Evolutionary conservation across 1,284 basidiomycete genomes (phyloP).

Genomic region (Ganoderma resinaceum): DNA sequence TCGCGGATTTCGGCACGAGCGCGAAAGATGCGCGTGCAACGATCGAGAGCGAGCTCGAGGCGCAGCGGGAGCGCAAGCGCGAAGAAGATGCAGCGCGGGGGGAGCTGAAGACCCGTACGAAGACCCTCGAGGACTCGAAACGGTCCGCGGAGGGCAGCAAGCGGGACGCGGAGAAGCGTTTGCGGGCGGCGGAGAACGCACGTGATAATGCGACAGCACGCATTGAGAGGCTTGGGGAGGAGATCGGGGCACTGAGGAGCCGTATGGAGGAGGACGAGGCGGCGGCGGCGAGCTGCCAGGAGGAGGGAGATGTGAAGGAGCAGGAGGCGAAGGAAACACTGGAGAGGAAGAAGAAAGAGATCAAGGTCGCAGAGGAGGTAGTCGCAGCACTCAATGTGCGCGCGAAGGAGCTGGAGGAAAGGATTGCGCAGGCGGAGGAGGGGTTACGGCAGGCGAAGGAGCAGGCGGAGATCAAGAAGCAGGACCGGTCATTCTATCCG

Average conservation of each 20-base stretch:
- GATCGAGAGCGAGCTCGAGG: slow-evolving; percentile 78
- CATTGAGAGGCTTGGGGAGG: slow-evolving; percentile 70
- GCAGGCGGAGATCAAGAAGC: slow-evolving; percentile 54
- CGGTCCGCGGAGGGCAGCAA: slow-evolving; percentile 81
- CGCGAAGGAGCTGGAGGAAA: slow-evolving; percentile 47
- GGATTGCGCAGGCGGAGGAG: slow-evolving; percentile 55
- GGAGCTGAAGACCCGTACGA: slow-evolving; percentile 84
- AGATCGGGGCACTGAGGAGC: slow-evolving; percentile 69
- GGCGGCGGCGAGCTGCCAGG: slow-evolving; percentile 54
- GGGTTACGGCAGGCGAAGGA: slow-evolving; percentile 57
- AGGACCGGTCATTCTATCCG: slow-evolving; percentile 48
- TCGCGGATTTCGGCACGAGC: slow-evolving; percentile 70
- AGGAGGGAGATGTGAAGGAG: slow-evolving; percentile 49
- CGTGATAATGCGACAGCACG: slow-evolving; percentile 71
- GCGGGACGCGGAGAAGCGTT: slow-evolving; percentile 88
- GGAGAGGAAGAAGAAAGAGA: slow-evolving; percentile 68
- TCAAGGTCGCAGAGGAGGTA: slow-evolving; percentile 75
- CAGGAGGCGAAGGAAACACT: slow-evolving; percentile 55
- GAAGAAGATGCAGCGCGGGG: slow-evolving; percentile 82
- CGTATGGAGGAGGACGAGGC: slow-evolving; percentile 59
- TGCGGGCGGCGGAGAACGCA: slow-evolving; percentile 72
- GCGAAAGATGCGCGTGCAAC: slow-evolving; percentile 68
- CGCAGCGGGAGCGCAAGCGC: slow-evolving; percentile 78
- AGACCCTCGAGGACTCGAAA: slow-evolving; percentile 87
- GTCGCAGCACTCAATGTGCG: slow-evolving; percentile 44